A percentile compares a stretch with the other conserved stretches of the same genome.
phyloP scores from a whole-genome alignment of 345 rosid species.

The Hibiscus tridactylites region DNA sequence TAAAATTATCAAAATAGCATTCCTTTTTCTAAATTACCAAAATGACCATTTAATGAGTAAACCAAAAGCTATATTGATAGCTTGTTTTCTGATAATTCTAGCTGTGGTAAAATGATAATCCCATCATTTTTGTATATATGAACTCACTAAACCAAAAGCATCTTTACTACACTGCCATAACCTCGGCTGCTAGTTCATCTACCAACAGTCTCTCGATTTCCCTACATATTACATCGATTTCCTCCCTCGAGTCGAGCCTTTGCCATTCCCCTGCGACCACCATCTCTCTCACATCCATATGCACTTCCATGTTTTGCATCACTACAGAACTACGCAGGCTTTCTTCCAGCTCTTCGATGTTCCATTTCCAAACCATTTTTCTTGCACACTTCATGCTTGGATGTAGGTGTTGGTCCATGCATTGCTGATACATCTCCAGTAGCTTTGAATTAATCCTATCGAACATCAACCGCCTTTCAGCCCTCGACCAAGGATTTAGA shows the following conservation, averaged over 20 bases:
- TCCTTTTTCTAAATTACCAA: no score
- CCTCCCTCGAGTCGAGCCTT: constrained; percentile 56
- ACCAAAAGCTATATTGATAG: no score
- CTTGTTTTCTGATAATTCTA: constrained; percentile 1
- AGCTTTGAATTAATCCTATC: constrained; percentile 57
- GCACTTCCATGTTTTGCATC: constrained; percentile 30
- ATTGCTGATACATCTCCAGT: constrained; percentile 36
- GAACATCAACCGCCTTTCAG: constrained; percentile 67
- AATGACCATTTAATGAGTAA: no score
- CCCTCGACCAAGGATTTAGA: constrained; percentile 30
- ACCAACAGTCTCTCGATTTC: constrained; percentile 59
- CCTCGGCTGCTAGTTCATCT: constrained; percentile 58
- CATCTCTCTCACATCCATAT: constrained; percentile 30
- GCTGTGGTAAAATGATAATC: constrained; percentile 17
- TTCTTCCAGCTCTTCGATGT: constrained; percentile 33
- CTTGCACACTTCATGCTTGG: constrained; percentile 49
- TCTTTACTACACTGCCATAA: constrained; percentile 19
- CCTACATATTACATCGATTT: constrained; percentile 54
- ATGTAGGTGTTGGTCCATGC: constrained; percentile 37
- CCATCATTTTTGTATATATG: constrained; percentile 16
- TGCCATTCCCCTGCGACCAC: constrained; percentile 27
- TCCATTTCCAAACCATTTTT: constrained; percentile 29
- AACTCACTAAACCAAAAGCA: constrained; percentile 18
- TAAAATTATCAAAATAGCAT: no score
- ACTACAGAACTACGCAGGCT: constrained; percentile 31